Base-by-base conservation (phyloP, 192 early-diverging fungal genomes). In the Jimgerdemannia flammicorona region DNA sequence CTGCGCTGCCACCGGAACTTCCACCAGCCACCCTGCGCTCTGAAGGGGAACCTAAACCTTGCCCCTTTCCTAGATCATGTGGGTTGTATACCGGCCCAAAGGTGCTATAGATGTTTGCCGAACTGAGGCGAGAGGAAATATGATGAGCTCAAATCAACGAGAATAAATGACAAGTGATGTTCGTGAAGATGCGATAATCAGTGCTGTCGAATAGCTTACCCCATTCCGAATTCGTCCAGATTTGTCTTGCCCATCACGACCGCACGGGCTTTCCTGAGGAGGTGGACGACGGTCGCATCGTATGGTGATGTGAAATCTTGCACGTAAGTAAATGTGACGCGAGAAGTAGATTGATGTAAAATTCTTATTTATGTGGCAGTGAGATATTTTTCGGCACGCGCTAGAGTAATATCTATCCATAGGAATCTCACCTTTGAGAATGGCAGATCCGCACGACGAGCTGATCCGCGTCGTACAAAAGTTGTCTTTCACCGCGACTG, bases 181-280 rank as follows among this genome's bases (percentile, higher is more conserved):
- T n/a, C n/a, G n/a, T n/a, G n/a, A n/a, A n/a, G n/a, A n/a, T n/a
- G n/a, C n/a, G n/a, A n/a, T n/a, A n/a, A n/a, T n/a, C n/a, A n/a
- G n/a, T n/a, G n/a, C n/a, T n/a, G n/a, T n/a, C n/a, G n/a, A n/a
- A n/a, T 19, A 19, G 44, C 78, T 54, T 87, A 90, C 82, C 97
- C 97, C 96, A 98, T 98, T 17, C 95, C 97, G 90, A 97, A 98
- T 79, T 98, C 96, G 81, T 98, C 97, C 93, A 97, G 93, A 79
- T 97, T 97, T 17, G 91, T 85, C 72, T 95, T 95, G 29, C 92
- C 95, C 3, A 93, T 82, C n/a, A 93, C 81, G 8, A 88, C 77
- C 0, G 87, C 91, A 0, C 95, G 94, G 3, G 89, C 84, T 0
- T 85, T 73, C 39, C 84, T 77, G 11, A 97, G 80, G 39, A 85